Evolutionary conservation across 768 basidiomycete species (phyloP).

Genomic region (Lactarius quietus): DNA sequence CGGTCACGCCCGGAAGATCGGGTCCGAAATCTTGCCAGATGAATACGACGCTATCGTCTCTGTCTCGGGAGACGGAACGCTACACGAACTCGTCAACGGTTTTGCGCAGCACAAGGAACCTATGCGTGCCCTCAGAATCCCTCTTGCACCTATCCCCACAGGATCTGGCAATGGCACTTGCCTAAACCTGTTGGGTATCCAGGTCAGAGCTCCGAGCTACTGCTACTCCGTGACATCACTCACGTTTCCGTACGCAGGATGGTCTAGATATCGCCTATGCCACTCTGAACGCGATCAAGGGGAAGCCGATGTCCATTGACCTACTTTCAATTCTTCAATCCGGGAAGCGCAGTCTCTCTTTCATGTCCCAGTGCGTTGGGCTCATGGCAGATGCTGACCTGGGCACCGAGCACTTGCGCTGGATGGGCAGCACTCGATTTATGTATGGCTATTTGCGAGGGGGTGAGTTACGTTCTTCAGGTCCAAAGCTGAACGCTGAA

Average conservation of each 20-base stretch:
- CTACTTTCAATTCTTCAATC: constrained; percentile 73
- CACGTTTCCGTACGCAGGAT: constrained; percentile 38
- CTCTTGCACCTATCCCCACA: constrained; percentile 75
- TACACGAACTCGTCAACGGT: constrained; percentile 84
- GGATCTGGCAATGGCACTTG: constrained; percentile 79
- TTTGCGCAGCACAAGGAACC: constrained; percentile 64
- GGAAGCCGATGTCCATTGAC: constrained; percentile 71
- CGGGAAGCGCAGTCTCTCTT: constrained; percentile 61
- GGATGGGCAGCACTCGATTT: constrained; percentile 85
- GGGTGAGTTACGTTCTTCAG: constrained; percentile 40
- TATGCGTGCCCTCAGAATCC: constrained; percentile 56
- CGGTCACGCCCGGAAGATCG: constrained; percentile 66
- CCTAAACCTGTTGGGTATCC: constrained; percentile 67
- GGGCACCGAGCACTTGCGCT: constrained; percentile 79
- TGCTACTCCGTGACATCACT: neutral
- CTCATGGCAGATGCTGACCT: constrained; percentile 84
- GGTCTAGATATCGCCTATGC: constrained; percentile 72
- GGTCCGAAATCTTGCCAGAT: constrained; percentile 49
- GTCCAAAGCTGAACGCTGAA: neutral
- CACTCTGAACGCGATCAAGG: constrained; percentile 77
- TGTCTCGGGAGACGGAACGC: constrained; percentile 80
- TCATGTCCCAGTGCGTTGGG: constrained; percentile 80
- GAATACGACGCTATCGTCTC: constrained; percentile 66
- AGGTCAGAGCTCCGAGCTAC: constrained; percentile 39
- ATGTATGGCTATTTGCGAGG: constrained; percentile 66